Evolutionary conservation across 2,329 filamentous ascomycete species (phyloP).

Genomic region (Aspergillus sp.): DNA sequence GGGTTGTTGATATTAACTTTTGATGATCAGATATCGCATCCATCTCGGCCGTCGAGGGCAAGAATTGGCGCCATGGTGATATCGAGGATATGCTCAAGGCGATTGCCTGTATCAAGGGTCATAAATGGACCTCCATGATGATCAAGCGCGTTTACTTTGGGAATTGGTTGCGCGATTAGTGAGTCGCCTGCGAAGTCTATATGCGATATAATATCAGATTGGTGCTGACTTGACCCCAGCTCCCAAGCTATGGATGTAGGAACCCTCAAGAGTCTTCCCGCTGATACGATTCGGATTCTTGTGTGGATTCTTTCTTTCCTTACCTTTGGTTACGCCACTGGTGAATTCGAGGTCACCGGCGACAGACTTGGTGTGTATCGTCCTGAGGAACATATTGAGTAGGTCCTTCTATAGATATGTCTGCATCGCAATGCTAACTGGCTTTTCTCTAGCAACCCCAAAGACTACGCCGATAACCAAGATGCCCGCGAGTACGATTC

Average conservation of each 20-base stretch:
- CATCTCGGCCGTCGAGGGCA: slow-evolving; percentile 46
- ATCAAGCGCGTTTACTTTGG: slow-evolving; percentile 78
- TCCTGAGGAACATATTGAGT: slow-evolving; percentile 59
- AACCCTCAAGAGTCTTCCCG: slow-evolving; percentile 72
- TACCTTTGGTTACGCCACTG: slow-evolving; percentile 79
- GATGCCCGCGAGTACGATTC: slow-evolving; percentile 75
- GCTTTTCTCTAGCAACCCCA: slow-evolving; percentile 62
- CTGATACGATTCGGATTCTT: slow-evolving; percentile 71
- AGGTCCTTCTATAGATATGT: slow-evolving; percentile 6
- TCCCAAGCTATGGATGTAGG: slow-evolving; percentile 79
- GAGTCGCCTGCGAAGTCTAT: slow-evolving; percentile 9
- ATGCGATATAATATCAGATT: too few species aligned
- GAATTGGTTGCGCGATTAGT: slow-evolving; percentile 81
- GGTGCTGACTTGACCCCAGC: slow-evolving; percentile 14
- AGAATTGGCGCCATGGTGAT: slow-evolving; percentile 56
- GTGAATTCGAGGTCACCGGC: slow-evolving; percentile 77
- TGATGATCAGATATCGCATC: slow-evolving; percentile 40
- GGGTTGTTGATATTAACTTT: background rate
- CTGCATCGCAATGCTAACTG: background rate
- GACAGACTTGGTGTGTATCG: slow-evolving; percentile 77
- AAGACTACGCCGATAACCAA: slow-evolving; percentile 77
- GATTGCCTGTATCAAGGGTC: slow-evolving; percentile 69
- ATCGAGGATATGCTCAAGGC: slow-evolving; percentile 79
- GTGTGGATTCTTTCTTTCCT: slow-evolving; percentile 80
- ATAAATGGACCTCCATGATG: slow-evolving; percentile 79